phyloP scores from a whole-genome alignment of 148 eudicot genomes.

The Fagopyrum esculentum region DNA sequence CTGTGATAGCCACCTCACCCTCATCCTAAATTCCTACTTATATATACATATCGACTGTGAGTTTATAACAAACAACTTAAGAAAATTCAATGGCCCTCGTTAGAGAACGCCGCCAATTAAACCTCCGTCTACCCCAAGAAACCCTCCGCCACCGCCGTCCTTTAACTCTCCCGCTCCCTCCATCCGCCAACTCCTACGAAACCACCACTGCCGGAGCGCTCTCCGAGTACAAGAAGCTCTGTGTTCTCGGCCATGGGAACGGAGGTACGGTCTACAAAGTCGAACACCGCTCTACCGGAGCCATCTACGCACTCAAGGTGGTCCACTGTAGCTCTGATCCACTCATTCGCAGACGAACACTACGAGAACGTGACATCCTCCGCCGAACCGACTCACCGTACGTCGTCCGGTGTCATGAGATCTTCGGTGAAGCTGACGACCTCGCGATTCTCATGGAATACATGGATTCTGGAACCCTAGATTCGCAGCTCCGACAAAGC shows the following conservation, averaged over 20 bases:
- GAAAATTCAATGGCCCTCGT: slow-evolving; percentile 24
- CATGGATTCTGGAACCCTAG: slow-evolving; percentile 74
- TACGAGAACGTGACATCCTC: slow-evolving; percentile 73
- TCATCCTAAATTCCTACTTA: neutral
- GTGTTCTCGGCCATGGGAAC: slow-evolving; percentile 74
- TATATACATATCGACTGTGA: neutral
- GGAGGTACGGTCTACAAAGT: slow-evolving; percentile 91
- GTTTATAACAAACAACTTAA: neutral
- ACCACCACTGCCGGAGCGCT: slow-evolving; percentile 18
- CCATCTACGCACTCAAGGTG: slow-evolving; percentile 51
- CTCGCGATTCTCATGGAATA: slow-evolving; percentile 62
- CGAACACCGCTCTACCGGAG: slow-evolving; percentile 37
- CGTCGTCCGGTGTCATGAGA: slow-evolving; percentile 50
- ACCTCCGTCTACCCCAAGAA: slow-evolving; percentile 58
- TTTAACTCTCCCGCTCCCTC: slow-evolving; percentile 23
- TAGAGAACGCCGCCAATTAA: slow-evolving; percentile 46
- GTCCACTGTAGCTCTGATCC: slow-evolving; percentile 44
- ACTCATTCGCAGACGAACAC: slow-evolving; percentile 40
- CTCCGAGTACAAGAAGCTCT: slow-evolving; percentile 46
- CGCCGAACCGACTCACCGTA: slow-evolving; percentile 67
- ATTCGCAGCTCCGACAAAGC: slow-evolving; percentile 23
- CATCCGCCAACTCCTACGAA: slow-evolving; percentile 12
- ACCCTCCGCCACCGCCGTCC: slow-evolving; percentile 38
- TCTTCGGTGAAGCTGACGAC: slow-evolving; percentile 42
- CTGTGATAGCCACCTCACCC: neutral